Percentiles rank a stretch among this genome's conserved stretches.
Conservation (phyloP, 306 rosid genomes). For the Myrica gale region DNA sequence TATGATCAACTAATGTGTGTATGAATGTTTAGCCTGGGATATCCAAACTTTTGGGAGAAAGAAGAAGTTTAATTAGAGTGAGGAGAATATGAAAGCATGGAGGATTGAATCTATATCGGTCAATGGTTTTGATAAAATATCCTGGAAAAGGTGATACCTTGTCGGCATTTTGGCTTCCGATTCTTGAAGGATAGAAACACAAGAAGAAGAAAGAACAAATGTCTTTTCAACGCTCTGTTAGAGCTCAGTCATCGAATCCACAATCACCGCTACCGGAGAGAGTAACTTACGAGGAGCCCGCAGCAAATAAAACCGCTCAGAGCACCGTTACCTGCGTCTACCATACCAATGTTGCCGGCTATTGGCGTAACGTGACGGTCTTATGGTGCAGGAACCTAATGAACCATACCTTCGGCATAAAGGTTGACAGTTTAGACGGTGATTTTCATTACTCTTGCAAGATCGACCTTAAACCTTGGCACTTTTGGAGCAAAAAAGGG, state of each 20-base stretch:
- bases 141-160: neutral
- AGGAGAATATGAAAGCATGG: neutral
- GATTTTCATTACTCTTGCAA: conserved; percentile 56
- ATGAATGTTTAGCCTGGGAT: neutral
- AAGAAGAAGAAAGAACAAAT: conserved; percentile 21
- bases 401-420: conserved; percentile 58
- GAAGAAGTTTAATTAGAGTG: neutral
- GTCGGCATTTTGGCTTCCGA: neutral
- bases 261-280: conserved; percentile 55
- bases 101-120: neutral
- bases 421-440: conserved; percentile 52
- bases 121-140: neutral
- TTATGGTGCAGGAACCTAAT: conserved; percentile 73
- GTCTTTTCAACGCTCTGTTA: conserved; percentile 48
- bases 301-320: conserved; percentile 55
- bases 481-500: conserved; percentile 83
- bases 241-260: conserved; percentile 46
- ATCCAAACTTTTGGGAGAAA: neutral
- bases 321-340: conserved; percentile 77
- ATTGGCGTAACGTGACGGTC: conserved; percentile 61
- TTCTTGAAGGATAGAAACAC: neutral
- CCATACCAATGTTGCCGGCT: conserved; percentile 53
- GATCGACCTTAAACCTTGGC: conserved; percentile 82
- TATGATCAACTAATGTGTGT: neutral
- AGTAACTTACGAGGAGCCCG: conserved; percentile 55